These are phyloP conservation scores for Endoconidiophora polonica DNA, from an alignment of 2,329 filamentous ascomycete genomes.

Conservation along the genomic window DNA sequence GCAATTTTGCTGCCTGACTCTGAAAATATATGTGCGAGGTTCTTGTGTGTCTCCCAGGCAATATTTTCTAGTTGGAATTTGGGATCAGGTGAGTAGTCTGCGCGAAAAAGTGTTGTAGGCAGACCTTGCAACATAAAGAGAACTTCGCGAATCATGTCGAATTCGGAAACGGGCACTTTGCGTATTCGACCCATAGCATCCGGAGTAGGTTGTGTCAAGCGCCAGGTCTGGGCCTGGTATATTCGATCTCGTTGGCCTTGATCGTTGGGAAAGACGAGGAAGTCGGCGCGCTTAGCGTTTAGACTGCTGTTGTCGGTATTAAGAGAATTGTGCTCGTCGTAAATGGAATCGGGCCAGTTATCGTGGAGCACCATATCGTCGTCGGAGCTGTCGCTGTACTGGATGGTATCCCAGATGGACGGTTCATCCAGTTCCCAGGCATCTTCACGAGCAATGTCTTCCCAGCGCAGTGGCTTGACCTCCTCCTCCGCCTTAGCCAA, in stretches of 20 bases:
- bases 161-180: slow-evolving; percentile 44
- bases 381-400: slow-evolving; percentile 53
- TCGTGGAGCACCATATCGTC: slow-evolving; percentile 26
- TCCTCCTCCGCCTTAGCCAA: slow-evolving; percentile 22
- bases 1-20: slow-evolving; percentile 30
- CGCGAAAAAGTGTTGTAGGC: slow-evolving; percentile 52
- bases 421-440: slow-evolving; percentile 46
- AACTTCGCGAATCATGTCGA: slow-evolving; percentile 57
- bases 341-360: slow-evolving; percentile 21
- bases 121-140: slow-evolving; percentile 76
- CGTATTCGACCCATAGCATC: slow-evolving; percentile 21
- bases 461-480: slow-evolving; percentile 49
- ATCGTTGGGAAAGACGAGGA: slow-evolving; percentile 22
- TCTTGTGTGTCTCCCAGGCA: slow-evolving; percentile 33
- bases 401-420: slow-evolving; percentile 53
- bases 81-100: slow-evolving; percentile 23
- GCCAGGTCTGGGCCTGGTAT: slow-evolving; percentile 22
- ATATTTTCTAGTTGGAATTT: slow-evolving; percentile 31
- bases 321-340: slow-evolving; percentile 21
- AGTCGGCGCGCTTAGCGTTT: slow-evolving; percentile 17
- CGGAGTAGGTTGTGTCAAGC: slow-evolving; percentile 20
- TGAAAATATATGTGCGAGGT: slow-evolving; percentile 30
- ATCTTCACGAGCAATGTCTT: slow-evolving; percentile 61
- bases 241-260: slow-evolving; percentile 19
- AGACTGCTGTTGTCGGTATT: background rate